Conservation (phyloP, 805 yeast genomes). For the Wickerhamiella australiensis region DNA sequence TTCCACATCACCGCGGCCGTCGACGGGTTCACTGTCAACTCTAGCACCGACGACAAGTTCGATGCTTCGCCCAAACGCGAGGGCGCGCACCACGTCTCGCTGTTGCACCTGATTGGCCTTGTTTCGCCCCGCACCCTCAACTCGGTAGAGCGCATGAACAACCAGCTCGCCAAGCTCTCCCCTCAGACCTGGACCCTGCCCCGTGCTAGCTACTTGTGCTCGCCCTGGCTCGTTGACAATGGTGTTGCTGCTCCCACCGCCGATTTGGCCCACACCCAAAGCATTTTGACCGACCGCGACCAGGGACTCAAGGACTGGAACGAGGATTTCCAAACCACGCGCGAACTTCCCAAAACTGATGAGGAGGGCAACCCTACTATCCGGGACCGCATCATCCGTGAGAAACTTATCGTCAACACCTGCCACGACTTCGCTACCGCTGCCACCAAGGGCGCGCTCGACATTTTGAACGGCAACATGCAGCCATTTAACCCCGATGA, state of each 20-base stretch:
- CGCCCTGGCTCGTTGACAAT: constrained; percentile 62
- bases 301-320: constrained; percentile 60
- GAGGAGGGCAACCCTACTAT: constrained; percentile 33
- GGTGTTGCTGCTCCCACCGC: constrained; percentile 15
- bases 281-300: constrained; percentile 37
- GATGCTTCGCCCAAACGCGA: constrained; percentile 42
- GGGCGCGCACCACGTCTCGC: constrained; percentile 35
- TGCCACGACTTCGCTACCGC: constrained; percentile 63
- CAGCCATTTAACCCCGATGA: constrained; percentile 74
- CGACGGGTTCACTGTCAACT: constrained; percentile 70
- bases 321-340: constrained; percentile 74
- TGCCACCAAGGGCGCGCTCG: constrained; percentile 70
- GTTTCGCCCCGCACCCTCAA: constrained; percentile 52
- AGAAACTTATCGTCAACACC: constrained; percentile 57
- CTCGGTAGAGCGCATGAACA: constrained; percentile 50
- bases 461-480: constrained; percentile 61
- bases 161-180: constrained; percentile 17
- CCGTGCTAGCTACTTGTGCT: constrained; percentile 44
- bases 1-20: constrained; percentile 67
- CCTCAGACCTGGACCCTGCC: constrained; percentile 37
- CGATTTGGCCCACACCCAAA: constrained; percentile 53
- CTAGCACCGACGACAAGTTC: constrained; percentile 52
- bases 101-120: constrained; percentile 48
- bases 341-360: constrained; percentile 46
- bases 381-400: constrained; percentile 61